Conservation (phyloP, 306 rosid genomes). For the Pterocarpus macrocarpus region DNA sequence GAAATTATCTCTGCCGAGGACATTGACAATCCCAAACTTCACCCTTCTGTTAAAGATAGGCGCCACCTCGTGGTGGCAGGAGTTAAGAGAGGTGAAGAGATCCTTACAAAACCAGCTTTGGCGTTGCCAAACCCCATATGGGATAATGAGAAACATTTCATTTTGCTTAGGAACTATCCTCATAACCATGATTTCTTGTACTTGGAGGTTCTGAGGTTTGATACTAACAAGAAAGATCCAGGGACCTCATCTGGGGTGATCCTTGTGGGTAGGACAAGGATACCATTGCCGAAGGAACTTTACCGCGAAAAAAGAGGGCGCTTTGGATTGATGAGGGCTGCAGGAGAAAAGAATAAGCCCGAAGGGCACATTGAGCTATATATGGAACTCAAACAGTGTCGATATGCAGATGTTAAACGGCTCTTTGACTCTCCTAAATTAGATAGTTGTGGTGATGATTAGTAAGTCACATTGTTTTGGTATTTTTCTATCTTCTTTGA, state of each 20-base stretch:
- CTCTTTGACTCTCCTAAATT: not conserved
- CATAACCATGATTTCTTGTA: not conserved
- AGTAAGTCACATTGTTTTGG: not conserved
- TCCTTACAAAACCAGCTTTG: not conserved
- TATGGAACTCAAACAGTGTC: not conserved
- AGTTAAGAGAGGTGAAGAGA: not conserved
- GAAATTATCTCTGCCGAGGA: not conserved
- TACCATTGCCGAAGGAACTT: conserved; percentile 3
- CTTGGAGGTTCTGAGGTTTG: not conserved
- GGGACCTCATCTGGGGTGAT: not conserved
- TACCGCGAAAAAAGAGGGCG: not conserved
- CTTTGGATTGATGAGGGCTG: not conserved
- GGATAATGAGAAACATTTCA: not conserved
- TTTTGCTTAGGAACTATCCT: not conserved
- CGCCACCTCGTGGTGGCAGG: not conserved
- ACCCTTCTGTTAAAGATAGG: not conserved
- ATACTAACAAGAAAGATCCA: not conserved
- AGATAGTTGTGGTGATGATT: not conserved
- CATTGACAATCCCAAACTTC: not conserved
- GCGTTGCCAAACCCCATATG: not conserved
- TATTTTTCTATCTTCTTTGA: not conserved
- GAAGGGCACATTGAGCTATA: conserved; percentile 3
- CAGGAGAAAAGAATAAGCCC: not conserved
- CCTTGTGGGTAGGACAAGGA: conserved; percentile 10
- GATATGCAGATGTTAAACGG: no score